These are phyloP conservation scores for Rhizopus sp. DNA, from an alignment of 371 early-diverging fungal genomes.

Conservation along the genomic window DNA sequence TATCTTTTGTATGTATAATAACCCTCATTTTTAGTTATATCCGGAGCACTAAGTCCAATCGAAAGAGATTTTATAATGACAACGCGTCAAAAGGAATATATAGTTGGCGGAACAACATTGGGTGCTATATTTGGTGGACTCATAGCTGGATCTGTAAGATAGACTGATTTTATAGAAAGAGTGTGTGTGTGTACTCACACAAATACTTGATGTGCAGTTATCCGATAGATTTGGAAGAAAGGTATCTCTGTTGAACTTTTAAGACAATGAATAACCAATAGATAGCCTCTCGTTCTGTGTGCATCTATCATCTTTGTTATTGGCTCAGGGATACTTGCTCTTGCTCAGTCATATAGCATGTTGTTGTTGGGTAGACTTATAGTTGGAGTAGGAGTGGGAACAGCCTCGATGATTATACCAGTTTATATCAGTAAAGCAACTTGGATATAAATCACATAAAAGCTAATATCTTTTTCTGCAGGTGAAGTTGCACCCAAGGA, in stretches of 20 bases:
- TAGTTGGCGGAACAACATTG: slow-evolving; percentile 62
- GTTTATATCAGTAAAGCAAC: slow-evolving; percentile 61
- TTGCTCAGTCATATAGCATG: slow-evolving; percentile 42
- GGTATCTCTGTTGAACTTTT: slow-evolving; percentile 1
- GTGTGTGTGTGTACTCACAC: not conserved
- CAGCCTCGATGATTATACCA: slow-evolving; percentile 71
- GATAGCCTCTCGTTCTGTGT: slow-evolving; percentile 52
- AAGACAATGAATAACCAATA: not conserved
- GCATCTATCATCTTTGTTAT: slow-evolving; percentile 59
- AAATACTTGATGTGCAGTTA: slow-evolving; percentile 4
- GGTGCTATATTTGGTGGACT: slow-evolving; percentile 66
- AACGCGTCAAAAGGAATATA: slow-evolving; percentile 53
- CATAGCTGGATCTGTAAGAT: slow-evolving; percentile 50
- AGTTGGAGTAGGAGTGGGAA: slow-evolving; percentile 75
- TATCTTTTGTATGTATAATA: too few relatives aligned
- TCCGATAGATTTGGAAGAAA: slow-evolving; percentile 28
- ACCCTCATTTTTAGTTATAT: slow-evolving; percentile 33
- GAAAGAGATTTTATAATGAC: slow-evolving; percentile 59
- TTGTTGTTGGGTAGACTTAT: slow-evolving; percentile 64
- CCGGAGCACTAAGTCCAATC: slow-evolving; percentile 54
- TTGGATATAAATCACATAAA: not conserved
- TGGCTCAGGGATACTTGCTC: slow-evolving; percentile 59
- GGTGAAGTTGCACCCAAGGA: slow-evolving; percentile 41
- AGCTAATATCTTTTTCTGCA: not conserved
- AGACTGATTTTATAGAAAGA: not conserved